These are phyloP conservation scores for Kwoniella dendrophila DNA, from an alignment of 768 basidiomycete genomes.

Conservation along the genomic window DNA sequence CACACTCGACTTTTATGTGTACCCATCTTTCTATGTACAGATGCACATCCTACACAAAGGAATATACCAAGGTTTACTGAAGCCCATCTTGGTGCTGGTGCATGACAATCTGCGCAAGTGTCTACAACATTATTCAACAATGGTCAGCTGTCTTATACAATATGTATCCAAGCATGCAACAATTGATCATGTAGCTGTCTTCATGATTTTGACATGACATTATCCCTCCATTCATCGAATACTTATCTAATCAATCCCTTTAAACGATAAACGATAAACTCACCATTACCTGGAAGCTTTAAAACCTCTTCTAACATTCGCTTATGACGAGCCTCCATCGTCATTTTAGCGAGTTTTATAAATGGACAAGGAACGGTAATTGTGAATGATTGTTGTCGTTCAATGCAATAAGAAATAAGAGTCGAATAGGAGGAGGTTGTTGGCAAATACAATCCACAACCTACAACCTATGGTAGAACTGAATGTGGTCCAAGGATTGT, in stretches of 20 bases:
- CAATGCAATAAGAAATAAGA: no score
- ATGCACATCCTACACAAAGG: conserved; percentile 78
- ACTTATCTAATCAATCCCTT: no score
- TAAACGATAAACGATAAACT: conserved; percentile 39
- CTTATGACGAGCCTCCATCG: conserved; percentile 37
- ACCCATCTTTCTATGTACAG: conserved; percentile 90
- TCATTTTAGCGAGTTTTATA: conserved; percentile 11
- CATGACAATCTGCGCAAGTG: conserved; percentile 86
- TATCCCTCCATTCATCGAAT: no score
- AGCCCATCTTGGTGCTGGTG: conserved; percentile 82
- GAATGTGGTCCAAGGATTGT: no score
- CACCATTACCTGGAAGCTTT: conserved; percentile 77
- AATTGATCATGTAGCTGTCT: no score
- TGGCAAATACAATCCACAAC: no score
- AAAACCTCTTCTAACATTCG: conserved; percentile 68
- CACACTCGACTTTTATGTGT: conserved; percentile 94
- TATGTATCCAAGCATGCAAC: no score
- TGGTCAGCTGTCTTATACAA: no score
- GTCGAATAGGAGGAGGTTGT: no score
- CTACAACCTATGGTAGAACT: no score
- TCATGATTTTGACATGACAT: no score
- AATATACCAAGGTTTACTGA: conserved; percentile 75
- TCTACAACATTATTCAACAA: conserved; percentile 60
- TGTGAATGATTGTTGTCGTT: no score
- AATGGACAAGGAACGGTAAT: conserved; percentile 17